Base-by-base conservation (phyloP, 129 eudicot species). In the Flaveria linearis region DNA sequence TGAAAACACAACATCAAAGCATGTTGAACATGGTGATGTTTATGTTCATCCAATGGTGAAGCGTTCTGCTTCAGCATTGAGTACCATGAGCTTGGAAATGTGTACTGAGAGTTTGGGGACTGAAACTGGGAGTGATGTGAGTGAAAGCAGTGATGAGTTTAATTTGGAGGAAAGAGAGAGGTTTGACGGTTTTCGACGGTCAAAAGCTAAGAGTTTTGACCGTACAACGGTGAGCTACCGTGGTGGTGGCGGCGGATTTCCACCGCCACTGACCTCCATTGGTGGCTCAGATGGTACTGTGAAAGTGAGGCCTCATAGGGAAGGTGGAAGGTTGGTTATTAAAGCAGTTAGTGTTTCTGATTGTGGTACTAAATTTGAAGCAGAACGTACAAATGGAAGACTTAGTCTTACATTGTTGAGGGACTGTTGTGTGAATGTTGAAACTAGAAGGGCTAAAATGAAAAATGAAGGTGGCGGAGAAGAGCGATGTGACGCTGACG, bases 81-180 rank as follows among this genome's bases (percentile, higher is more conserved):
- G 98, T 85, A 53, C 79, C 9, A 85, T 80, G 81, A 87, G 97
- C 90, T 80, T 93, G n/a, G 96, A 93, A 80, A 91, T 93, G 93
- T 93, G 98, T 88, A 93, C 98, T 3, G 97, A 93, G 72, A 82
- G 96, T 75, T 74, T 88, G 47, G 98, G 98, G 39, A 76, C 90
- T 28, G 98, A 93, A 50, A 88, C 98, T 0, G 97, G 98, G 5
- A 84, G 84, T 42, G 76, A 78, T 65, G 86, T 81, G 41, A 77
- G 74, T 56, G 87, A 82, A 51, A 74, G 80, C 47, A 81, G 80
- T 9, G 90, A 87, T 42, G 92, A 88, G 18, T 73, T 85, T 58
- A 41, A 56, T 56, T 45, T 36, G 66, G 72, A 69, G 73, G 86
- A 86, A 42, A 70, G 69, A 53, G 79, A 86, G 67, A 84, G 71